phyloP scores from a whole-genome alignment of 1,139 yeast genomes.

The Blastobotrys ciferrii region DNA sequence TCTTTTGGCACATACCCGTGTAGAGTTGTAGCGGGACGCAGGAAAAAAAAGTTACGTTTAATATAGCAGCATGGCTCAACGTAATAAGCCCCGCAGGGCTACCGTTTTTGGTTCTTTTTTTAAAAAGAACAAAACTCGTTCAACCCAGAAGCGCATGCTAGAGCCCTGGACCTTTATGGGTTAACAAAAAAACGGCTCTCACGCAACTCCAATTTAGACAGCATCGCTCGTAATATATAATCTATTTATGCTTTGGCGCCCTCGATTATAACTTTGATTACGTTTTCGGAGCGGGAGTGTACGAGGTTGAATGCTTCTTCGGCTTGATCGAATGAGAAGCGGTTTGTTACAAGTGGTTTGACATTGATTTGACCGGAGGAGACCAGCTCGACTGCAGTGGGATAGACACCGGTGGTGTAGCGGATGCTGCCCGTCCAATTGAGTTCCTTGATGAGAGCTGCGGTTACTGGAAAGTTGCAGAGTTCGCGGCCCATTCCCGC shows the following conservation, averaged over 20 bases:
- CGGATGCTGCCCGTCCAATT: conserved; percentile 74
- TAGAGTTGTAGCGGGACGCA: no score
- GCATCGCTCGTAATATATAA: neutral
- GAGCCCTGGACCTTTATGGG: no score
- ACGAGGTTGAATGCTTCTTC: conserved; percentile 71
- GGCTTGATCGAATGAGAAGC: conserved; percentile 70
- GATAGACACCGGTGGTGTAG: conserved; percentile 72
- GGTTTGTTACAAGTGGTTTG: conserved; percentile 69
- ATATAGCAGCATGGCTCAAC: no score
- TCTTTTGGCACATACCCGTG: no score
- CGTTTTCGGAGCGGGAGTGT: conserved; percentile 43
- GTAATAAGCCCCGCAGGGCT: no score
- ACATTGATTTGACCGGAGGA: conserved; percentile 60
- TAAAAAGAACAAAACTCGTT: no score
- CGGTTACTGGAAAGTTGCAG: conserved; percentile 38
- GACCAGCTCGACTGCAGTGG: conserved; percentile 64
- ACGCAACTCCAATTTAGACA: no score
- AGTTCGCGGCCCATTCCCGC: conserved; percentile 68
- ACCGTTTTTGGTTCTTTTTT: no score
- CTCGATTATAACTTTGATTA: conserved; percentile 57
- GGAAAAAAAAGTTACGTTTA: no score
- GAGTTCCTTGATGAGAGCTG: conserved; percentile 63
- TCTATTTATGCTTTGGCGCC: conserved; percentile 37
- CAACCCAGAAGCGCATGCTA: no score
- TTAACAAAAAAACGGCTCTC: no score